Percentiles rank a stretch among this genome's conserved stretches.
Conservation (phyloP, 169 alveolate species). For the Plasmodium relictum region DNA sequence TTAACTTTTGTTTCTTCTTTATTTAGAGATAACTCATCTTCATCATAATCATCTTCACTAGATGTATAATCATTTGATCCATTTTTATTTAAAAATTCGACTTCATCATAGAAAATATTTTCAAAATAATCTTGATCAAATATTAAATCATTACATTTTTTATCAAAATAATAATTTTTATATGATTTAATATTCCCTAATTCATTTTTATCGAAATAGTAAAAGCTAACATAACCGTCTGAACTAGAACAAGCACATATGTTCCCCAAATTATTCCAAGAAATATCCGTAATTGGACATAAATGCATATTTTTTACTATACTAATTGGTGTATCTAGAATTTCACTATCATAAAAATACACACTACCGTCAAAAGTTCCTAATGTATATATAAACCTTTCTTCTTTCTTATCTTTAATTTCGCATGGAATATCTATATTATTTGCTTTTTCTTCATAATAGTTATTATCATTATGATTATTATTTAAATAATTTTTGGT, state of each 20-base stretch:
- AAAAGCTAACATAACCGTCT: conserved; percentile 94
- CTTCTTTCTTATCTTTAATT: conserved; percentile 84
- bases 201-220: conserved; percentile 89
- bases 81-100: conserved; percentile 57
- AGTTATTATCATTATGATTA: neutral
- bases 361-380: conserved; percentile 92
- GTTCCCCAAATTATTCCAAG: conserved; percentile 94
- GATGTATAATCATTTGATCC: conserved; percentile 71
- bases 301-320: conserved; percentile 93
- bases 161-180: conserved; percentile 63
- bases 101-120: conserved; percentile 66
- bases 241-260: conserved; percentile 93
- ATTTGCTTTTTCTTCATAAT: conserved; percentile 48
- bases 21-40: conserved; percentile 9
- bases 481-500: neutral
- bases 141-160: conserved; percentile 74
- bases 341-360: conserved; percentile 90
- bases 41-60: conserved; percentile 71
- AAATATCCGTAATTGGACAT: conserved; percentile 94
- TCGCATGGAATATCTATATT: conserved; percentile 77
- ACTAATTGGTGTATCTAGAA: conserved; percentile 90
- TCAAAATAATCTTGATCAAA: conserved; percentile 66
- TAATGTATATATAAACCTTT: conserved; percentile 88
- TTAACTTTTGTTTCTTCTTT: conserved; percentile 74
- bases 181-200: conserved; percentile 84